Evolutionary conservation across 805 yeast genomes (phyloP), one percentile per base, ranked within the genome.

Genomic region (Candida krabiensis): DNA sequence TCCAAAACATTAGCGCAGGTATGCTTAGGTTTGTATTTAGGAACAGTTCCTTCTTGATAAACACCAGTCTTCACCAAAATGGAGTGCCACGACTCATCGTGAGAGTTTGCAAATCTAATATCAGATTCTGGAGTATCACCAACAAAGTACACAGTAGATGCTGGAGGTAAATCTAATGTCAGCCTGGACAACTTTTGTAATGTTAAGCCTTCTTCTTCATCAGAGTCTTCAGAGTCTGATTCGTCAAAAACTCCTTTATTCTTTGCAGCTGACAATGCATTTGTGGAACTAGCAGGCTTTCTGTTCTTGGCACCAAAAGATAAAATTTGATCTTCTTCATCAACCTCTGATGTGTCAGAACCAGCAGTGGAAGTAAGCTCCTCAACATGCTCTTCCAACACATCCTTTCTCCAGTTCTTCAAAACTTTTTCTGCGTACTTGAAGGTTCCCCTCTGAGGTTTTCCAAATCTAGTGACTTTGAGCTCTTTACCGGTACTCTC

Each of bases 101-200:
- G 91, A 14, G 89, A 80, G 66, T 86, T 86, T 37, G 95, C 95
- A 66, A 86, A 86, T 61, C 93, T 71, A 47, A 86, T 86, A 61
- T 86, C 95, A 5, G 90, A 82, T 64, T 86, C 95, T 14, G 95
- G 95, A 11, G 95, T 86, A 57, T 86, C 95, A 53, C 95, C 95
- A 35, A 86, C 93, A 64, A 86, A 86, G 61, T 86, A 86, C 12
- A 86, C 95, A 0, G 93, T 85, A 4, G 87, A 80, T 3, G 93
- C 88, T 4, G 90, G 90, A 5, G 93, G 93, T 47, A 86, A 65
- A 39, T 80, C 81, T 50, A 78, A 50, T 2, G 67, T 64, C 43
- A 67, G 46, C 48, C 64, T 66, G n/a, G 71, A 61, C 19, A 71
- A 57, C 36, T 67, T 71, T 47, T 71, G 73, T 15, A 72, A 63